Conservation (phyloP, 2,329 filamentous ascomycete species). For the Sarocladium kiliense region DNA sequence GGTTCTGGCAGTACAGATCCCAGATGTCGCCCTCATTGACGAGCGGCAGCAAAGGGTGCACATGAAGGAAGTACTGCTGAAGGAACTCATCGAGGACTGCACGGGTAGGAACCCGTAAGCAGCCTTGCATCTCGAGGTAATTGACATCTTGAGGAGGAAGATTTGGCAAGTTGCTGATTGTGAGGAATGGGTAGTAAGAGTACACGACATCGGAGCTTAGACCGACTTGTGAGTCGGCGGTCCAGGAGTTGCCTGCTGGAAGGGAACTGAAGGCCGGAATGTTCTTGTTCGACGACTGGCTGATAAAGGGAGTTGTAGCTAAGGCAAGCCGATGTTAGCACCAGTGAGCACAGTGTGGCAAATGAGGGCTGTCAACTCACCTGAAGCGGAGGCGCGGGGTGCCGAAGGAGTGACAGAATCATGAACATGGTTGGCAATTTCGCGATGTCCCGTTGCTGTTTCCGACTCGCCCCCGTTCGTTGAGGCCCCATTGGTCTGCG, state of each 20-base stretch:
- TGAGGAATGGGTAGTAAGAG: slow-evolving; percentile 37
- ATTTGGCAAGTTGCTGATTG: slow-evolving; percentile 25
- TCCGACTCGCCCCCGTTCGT: neutral
- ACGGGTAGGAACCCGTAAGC: slow-evolving; percentile 37
- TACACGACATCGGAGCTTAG: slow-evolving; percentile 32
- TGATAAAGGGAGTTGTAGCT: neutral
- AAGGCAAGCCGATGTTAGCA: neutral
- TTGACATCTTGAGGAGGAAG: slow-evolving; percentile 41
- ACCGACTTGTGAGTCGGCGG: slow-evolving; percentile 20
- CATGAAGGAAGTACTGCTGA: slow-evolving; percentile 41
- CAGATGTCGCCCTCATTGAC: slow-evolving; percentile 36
- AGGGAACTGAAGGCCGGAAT: slow-evolving; percentile 1
- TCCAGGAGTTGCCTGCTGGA: slow-evolving; percentile 14
- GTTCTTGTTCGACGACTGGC: neutral
- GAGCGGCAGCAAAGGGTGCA: slow-evolving; percentile 39
- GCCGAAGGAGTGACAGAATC: neutral
- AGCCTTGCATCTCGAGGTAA: slow-evolving; percentile 40
- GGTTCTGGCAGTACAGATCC: slow-evolving; percentile 15
- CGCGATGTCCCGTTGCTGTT: neutral
- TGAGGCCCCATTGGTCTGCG: neutral
- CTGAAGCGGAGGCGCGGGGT: neutral
- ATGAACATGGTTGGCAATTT: neutral
- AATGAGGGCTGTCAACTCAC: neutral
- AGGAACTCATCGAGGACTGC: slow-evolving; percentile 41
- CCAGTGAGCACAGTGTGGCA: neutral